Evolutionary conservation across 805 yeast genomes (phyloP), one percentile per base, ranked within the genome.

Genomic region (Zygosaccharomyces siamensis): DNA sequence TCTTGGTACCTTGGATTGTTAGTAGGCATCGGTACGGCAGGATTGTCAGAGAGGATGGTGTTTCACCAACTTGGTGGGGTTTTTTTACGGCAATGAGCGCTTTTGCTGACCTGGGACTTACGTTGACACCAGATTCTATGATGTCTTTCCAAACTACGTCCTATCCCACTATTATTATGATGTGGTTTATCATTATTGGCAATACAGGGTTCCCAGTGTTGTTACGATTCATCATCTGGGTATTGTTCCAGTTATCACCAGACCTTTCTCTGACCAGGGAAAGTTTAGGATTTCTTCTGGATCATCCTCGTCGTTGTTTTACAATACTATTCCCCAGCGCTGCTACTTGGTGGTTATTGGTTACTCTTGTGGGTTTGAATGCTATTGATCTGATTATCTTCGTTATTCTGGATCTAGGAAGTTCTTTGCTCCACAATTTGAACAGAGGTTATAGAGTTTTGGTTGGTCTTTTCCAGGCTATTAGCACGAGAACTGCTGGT

Each of bases 301-400:
- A 90, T 53, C 99, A 93, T 66, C 99, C 99, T 1, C 81, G 99
- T 62, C 85, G 99, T 60, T 93, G 99, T 64, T 93, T 92, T 62
- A 89, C 98, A 3, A 70, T 93, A 50, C 72, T 93, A 48, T 93
- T 93, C 59, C 99, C 99, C 0, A 78, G 92, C 3, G 82, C 83
- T 1, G 95, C 98, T 2, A 92, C 99, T 0, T 89, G 96, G 95
- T 89, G 97, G 97, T 73, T 93, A 39, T 73, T 89, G 45, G 73
- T 80, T 48, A 86, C 90, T 16, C 72, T 93, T 52, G 75, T 89
- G 12, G 75, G 75, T 1, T 68, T 93, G 56, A 92, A 92, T 63
- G 77, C 75, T 2, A 76, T 84, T 7, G 99, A 93, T 68, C 74
- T 89, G 72, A 68, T 92, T 7, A 72, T 93, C 31, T 93, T 89